Evolutionary conservation across 2,329 filamentous ascomycete species (phyloP), one percentile per base, ranked within the genome.

Genomic region (Penicillium freii): DNA sequence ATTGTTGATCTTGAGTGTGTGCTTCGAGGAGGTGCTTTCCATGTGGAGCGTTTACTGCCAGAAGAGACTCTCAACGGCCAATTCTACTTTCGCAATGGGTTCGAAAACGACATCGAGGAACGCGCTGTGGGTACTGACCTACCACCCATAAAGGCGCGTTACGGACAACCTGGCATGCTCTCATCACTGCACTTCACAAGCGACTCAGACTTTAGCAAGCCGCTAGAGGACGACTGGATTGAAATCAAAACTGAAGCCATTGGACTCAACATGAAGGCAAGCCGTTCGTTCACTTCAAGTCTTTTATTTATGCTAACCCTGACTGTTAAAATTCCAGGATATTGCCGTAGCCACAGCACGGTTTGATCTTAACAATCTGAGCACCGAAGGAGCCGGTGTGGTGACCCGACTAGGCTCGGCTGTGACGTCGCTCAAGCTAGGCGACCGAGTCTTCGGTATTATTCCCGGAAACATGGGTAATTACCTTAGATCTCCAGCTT

Each of bases 171-270:
- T 9, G 47, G 47, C 4, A 50, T 50, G 9, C 47, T 50, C 11
- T 36, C 29, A 23, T 50, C 47, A 21, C 47, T 50, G 9, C 25
- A 50, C 47, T 50, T 50, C 47, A 13, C 15, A 15, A 29, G 5
- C 5, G 21, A 50, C 47, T 15, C 47, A 4, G 47, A 50, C n/a
- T 31, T 50, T n/a, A 15, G 19, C 13, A 29, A 50, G 34, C 47
- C 34, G 8, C 44, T 57, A 5, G n/a, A 25, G 11, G 34, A 55
- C 10, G 61, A 69, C 40, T 50, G 68, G 5, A 59, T 75, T 17
- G 71, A 73, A 27, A 59, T 75, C 21, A 62, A 70, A 29, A 63
- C 71, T 51, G 72, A 73, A 45, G 68, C 69, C 1, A 59, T 63
- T 2, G 66, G 67, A 4, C 50, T 74, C 39, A 74, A 73, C 51